Evolutionary conservation across 345 rosid genomes (phyloP), one percentile per base, ranked within the genome.

Genomic region (Corchorus capsularis): DNA sequence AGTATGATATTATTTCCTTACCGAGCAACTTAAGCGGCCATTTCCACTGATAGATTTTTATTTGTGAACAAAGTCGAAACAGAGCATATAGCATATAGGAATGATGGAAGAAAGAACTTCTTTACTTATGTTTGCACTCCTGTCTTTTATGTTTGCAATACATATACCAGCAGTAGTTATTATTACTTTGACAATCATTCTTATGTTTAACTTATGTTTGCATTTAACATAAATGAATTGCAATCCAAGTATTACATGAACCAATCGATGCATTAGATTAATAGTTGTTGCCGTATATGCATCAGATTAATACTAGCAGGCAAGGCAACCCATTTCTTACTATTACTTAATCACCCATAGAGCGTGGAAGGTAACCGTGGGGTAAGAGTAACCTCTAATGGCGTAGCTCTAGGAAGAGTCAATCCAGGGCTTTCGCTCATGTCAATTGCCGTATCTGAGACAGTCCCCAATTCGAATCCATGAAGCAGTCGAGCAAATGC

Each of bases 381-480:
- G 5, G 77, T 75, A 32, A 87, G 79, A 13, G 81, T 41, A 52
- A 83, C 87, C 71, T 80, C 84, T 16, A 87, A 78, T 8, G 90
- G 86, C 2, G 85, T 84, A 61, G 86, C 89, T 74, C 74, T 86
- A 10, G 89, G 89, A 55, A 80, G 80, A 66, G 84, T 82, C 50
- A 88, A 47, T 8, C 86, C 87, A 9, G 87, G 86, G 37, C 81
- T 79, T 72, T 83, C 87, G 32, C 60, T 77, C 86, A 83, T 82
- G 37, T 85, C 89, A n/a, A 87, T 73, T 56, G 68, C 69, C 57
- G 60, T 3, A 46, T 79, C 78, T 66, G 15, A 39, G 7, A 71
- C 80, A 0, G 81, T 79, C 57, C 63, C 62, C 15, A 82, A 65
- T 2, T 87, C 85, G 62, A 89, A 87, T 14, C 82, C 82, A 27